A percentile compares a stretch with the other conserved stretches of the same genome.
phyloP scores from a whole-genome alignment of 108 stramenopile genomes.

The Skeletonema potamos region DNA sequence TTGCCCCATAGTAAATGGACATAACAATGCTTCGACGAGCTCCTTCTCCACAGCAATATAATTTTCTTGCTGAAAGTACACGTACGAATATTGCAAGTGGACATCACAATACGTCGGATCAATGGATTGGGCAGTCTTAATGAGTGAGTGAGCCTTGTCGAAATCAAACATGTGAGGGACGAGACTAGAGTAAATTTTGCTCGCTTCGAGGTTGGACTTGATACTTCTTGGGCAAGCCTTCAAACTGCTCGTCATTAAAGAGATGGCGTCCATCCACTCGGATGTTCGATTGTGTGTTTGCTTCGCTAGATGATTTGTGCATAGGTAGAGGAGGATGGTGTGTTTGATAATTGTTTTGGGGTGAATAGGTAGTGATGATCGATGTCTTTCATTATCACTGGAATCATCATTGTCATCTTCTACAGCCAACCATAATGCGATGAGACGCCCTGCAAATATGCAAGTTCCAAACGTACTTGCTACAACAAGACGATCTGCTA shows the following conservation, averaged over 20 bases:
- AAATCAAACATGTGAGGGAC: conserved; percentile 64
- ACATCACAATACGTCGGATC: conserved; percentile 84
- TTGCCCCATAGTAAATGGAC: conserved; percentile 74
- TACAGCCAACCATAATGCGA: conserved; percentile 21
- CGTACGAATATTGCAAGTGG: conserved; percentile 75
- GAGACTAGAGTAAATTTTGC: conserved; percentile 76
- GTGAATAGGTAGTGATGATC: not conserved
- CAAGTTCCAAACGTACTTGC: conserved; percentile 66
- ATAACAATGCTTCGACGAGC: conserved; percentile 58
- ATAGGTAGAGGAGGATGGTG: not conserved
- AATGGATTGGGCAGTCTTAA: conserved; percentile 60
- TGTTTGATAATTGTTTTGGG: not conserved
- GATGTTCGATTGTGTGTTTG: conserved; percentile 51
- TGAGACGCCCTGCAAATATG: conserved; percentile 44
- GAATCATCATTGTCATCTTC: not conserved
- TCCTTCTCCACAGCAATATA: conserved; percentile 65
- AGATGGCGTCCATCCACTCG: conserved; percentile 80
- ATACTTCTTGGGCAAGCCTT: conserved; percentile 74
- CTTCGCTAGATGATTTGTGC: conserved; percentile 15
- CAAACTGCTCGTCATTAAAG: conserved; percentile 63
- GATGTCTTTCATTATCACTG: not conserved
- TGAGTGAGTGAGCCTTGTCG: conserved; percentile 46
- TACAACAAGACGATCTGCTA: conserved; percentile 83
- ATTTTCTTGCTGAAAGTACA: conserved; percentile 60
- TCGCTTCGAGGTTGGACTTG: conserved; percentile 80